phyloP scores from a whole-genome alignment of 2,329 filamentous ascomycete genomes.

The Fusarium solani-melongenae region DNA sequence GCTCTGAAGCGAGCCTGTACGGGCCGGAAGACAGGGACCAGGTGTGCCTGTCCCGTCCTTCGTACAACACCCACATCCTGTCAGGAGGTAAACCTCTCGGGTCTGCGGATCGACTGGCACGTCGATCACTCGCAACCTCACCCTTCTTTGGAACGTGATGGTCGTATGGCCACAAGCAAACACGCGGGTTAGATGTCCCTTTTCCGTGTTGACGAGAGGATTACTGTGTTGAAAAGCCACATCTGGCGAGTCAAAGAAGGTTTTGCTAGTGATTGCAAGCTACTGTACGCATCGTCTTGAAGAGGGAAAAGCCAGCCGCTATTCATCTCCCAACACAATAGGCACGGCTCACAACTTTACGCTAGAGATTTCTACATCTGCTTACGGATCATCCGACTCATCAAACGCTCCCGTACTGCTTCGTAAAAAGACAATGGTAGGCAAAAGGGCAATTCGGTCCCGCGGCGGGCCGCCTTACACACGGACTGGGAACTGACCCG shows the following conservation, averaged over 20 bases:
- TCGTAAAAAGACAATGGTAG: not conserved
- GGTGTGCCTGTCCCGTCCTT: not conserved
- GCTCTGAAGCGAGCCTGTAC: slow-evolving; percentile 1
- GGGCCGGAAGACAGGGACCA: slow-evolving; percentile 1
- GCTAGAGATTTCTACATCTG: slow-evolving; percentile 3
- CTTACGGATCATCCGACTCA: slow-evolving; percentile 6
- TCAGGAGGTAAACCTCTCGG: not conserved
- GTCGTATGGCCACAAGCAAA: not conserved
- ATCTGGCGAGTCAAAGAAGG: slow-evolving; percentile 8
- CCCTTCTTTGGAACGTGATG: not conserved
- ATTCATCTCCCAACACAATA: slow-evolving; percentile 24
- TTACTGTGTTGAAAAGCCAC: not conserved
- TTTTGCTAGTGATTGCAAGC: slow-evolving; percentile 28
- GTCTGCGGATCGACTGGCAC: slow-evolving; percentile 1
- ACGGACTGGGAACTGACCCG: slow-evolving; percentile 11
- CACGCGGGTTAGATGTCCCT: not conserved
- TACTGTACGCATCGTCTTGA: slow-evolving; percentile 4
- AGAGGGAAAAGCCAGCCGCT: not conserved
- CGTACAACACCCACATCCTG: not conserved
- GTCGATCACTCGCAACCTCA: not conserved
- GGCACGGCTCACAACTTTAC: slow-evolving; percentile 6
- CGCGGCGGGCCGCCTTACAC: slow-evolving; percentile 28
- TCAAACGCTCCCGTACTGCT: slow-evolving; percentile 1
- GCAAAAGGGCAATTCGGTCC: slow-evolving; percentile 17
- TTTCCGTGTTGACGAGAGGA: not conserved